Conservation (phyloP, 495 filamentous ascomycete genomes). For the Talaromyces liani region DNA sequence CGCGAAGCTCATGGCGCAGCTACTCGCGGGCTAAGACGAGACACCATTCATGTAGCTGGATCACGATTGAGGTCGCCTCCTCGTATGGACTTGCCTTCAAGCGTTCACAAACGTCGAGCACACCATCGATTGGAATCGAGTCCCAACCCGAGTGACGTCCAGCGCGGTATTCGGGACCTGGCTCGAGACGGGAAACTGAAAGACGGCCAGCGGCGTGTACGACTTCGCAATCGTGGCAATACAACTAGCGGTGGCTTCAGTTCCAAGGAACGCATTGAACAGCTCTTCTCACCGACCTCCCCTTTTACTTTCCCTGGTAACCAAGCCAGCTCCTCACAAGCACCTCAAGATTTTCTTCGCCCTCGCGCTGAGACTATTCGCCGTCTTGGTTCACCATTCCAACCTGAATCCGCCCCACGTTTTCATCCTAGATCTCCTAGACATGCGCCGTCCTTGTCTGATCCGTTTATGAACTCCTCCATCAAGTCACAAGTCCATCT, state of each 20-base stretch:
- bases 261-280: conserved; percentile 22
- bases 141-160: conserved; percentile 36
- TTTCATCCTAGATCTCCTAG: conserved; percentile 18
- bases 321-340: conserved; percentile 21
- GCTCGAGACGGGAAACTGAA: conserved; percentile 36
- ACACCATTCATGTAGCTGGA: conserved; percentile 39
- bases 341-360: conserved; percentile 21
- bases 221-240: conserved; percentile 43
- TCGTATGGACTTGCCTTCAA: conserved; percentile 40
- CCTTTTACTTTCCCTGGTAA: conserved; percentile 26
- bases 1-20: conserved; percentile 24
- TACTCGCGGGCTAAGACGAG: conserved; percentile 23
- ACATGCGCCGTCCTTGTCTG: conserved; percentile 36
- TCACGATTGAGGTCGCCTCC: conserved; percentile 41
- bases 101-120: conserved; percentile 46
- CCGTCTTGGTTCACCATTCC: conserved; percentile 48
- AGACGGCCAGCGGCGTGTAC: conserved; percentile 40
- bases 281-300: conserved; percentile 43
- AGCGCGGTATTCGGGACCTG: conserved; percentile 43
- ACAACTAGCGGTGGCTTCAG: conserved; percentile 30
- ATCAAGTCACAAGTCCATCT: conserved; percentile 11
- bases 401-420: conserved; percentile 26
- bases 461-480: conserved; percentile 29
- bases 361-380: conserved; percentile 31
- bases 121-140: conserved; percentile 35